Evolutionary conservation across 768 basidiomycete species (phyloP), one percentile per base, ranked within the genome.

Genomic region (Podaxis sp.): DNA sequence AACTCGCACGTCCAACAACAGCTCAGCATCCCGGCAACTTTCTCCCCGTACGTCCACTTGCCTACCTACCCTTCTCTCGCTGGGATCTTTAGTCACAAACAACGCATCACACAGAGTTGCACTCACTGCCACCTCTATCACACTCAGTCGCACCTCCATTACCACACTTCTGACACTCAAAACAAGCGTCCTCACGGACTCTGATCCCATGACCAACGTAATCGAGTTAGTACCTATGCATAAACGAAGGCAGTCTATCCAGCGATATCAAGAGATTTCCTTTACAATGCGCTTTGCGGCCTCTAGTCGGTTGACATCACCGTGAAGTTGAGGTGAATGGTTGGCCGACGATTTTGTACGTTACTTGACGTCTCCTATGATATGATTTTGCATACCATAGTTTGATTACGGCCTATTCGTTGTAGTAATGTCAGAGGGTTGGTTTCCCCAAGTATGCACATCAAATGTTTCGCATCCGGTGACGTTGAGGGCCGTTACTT

Each of bases 191-290:
- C 47, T 57, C 6, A 44, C 38, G 5, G 32, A 37, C 9, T 38
- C 56, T 11, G 16, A 44, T 44, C 21, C 59, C 5, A 32, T 46
- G 50, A 4, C 14, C 5, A 42, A 36, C 32, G 59, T 36, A 3
- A 35, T 60, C n/a, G 59, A 60, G n/a, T 23, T 60, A 18, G 36
- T 60, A 2, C 59, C 51, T 14, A 42, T 60, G 35, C 23, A 37
- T 25, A 23, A 5, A 28, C 42, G n/a, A 16, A 23, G 23, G 6
- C 47, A 16, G 16, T 32, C 32, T 32, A 9, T 2, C 32, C 32
- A 32, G 32, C 32, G 7, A 32, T 9, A 9, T 9, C 9, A 32
- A 32, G 32, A 32, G 32, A 32, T 32, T 32, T 32, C 32, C 32
- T 32, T 9, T 32, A 32, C 32, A 44, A 44, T 44, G 42, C n/a